phyloP scores from a whole-genome alignment of 371 early-diverging fungal species.

The Sanchytrium tribonematis region DNA sequence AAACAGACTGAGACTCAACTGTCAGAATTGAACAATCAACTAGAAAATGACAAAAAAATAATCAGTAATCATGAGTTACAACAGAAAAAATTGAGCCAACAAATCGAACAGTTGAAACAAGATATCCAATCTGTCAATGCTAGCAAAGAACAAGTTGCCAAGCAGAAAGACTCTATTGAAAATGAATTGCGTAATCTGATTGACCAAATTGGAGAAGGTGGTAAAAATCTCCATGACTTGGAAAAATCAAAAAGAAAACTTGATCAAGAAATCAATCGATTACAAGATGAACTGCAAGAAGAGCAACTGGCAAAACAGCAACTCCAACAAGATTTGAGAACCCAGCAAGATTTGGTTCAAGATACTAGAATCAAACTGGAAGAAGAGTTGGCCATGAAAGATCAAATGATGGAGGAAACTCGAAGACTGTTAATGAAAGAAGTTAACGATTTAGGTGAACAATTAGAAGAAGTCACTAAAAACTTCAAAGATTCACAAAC shows the following conservation, averaged over 20 bases:
- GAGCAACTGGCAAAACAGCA: slow-evolving; percentile 32
- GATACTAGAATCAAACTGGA: slow-evolving; percentile 31
- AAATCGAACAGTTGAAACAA: slow-evolving; percentile 27
- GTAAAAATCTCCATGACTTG: slow-evolving; percentile 38
- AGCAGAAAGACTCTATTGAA: slow-evolving; percentile 33
- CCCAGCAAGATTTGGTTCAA: slow-evolving; percentile 29
- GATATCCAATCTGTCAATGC: slow-evolving; percentile 28
- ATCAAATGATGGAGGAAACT: slow-evolving; percentile 36
- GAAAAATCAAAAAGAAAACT: slow-evolving; percentile 30
- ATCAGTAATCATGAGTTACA: slow-evolving; percentile 24
- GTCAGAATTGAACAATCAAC: slow-evolving; percentile 12
- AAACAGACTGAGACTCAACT: slow-evolving; percentile 17
- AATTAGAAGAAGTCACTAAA: slow-evolving; percentile 31
- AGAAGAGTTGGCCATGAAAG: slow-evolving; percentile 32
- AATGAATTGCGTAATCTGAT: slow-evolving; percentile 34
- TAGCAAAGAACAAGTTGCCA: slow-evolving; percentile 25
- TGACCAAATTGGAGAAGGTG: slow-evolving; percentile 45
- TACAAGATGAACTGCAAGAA: slow-evolving; percentile 27
- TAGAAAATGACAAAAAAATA: slow-evolving; percentile 18
- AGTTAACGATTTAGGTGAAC: slow-evolving; percentile 38
- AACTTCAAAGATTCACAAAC: slow-evolving; percentile 20
- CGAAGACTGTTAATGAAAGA: slow-evolving; percentile 37
- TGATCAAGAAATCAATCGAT: slow-evolving; percentile 25
- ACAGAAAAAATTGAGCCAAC: slow-evolving; percentile 24
- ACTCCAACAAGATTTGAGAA: slow-evolving; percentile 2